phyloP scores from a whole-genome alignment of 169 alveolate genomes.

The Cyclospora cayetanensis region DNA sequence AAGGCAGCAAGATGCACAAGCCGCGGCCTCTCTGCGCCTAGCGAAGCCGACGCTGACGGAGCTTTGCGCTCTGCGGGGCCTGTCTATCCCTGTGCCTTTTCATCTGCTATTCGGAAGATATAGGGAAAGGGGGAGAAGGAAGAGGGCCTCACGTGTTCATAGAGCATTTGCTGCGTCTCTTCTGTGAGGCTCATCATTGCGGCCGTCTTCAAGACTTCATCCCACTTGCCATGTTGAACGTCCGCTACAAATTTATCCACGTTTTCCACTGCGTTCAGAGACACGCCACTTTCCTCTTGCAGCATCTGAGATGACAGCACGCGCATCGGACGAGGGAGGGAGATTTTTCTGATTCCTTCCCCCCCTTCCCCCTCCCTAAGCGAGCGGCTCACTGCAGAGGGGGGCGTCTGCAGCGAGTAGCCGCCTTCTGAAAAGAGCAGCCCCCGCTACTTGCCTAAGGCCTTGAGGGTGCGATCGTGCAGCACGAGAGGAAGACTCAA shows the following conservation, averaged over 20 bases:
- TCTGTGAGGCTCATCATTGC: not conserved
- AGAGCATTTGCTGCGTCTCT: not conserved
- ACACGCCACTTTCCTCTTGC: slow-evolving; percentile 76
- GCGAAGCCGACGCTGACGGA: slow-evolving; percentile 50
- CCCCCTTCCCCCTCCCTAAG: no score
- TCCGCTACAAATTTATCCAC: slow-evolving; percentile 72
- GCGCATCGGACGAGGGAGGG: no score
- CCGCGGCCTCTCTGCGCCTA: no score
- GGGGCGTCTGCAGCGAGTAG: no score
- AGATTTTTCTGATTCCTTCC: no score
- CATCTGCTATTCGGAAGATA: not conserved
- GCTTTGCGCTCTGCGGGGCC: slow-evolving; percentile 44
- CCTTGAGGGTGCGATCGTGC: no score
- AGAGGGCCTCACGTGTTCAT: slow-evolving; percentile 17
- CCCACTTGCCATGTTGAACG: slow-evolving; percentile 73
- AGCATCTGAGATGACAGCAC: slow-evolving; percentile 45
- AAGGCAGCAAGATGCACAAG: no score
- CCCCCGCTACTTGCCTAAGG: no score
- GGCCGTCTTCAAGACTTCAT: slow-evolving; percentile 16
- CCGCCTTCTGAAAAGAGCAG: no score
- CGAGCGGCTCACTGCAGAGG: no score
- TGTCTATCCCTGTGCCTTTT: not conserved
- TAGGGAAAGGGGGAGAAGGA: slow-evolving; percentile 54
- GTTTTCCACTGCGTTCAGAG: slow-evolving; percentile 75
- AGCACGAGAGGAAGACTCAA: no score